phyloP scores from a whole-genome alignment of 2,329 filamentous ascomycete genomes.

The Drechslera avenae region DNA sequence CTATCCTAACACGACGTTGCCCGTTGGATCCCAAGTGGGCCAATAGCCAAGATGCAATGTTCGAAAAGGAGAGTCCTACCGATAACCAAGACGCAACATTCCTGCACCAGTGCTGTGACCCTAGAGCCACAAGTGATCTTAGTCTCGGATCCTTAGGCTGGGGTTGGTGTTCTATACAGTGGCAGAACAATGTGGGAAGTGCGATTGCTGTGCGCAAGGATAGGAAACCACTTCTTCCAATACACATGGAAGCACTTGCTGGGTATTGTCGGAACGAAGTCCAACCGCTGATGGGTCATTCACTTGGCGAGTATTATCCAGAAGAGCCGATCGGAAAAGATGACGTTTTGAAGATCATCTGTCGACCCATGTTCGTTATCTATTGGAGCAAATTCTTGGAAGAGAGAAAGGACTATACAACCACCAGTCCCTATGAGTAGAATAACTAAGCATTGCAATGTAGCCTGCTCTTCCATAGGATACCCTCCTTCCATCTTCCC shows the following conservation, averaged over 20 bases:
- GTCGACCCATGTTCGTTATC: not conserved
- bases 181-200: not conserved
- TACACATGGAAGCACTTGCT: not conserved
- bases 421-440: not conserved
- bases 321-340: not conserved
- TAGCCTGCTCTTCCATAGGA: not conserved
- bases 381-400: not conserved
- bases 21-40: not conserved
- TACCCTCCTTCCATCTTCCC: not conserved
- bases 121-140: not conserved
- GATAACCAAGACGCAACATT: not conserved
- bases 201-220: not conserved
- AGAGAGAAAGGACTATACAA: not conserved
- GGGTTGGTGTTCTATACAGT: not conserved
- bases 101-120: not conserved
- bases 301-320: not conserved
- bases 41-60: not conserved
- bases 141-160: not conserved
- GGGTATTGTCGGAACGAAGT: not conserved
- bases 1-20: not conserved
- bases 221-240: not conserved
- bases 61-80: not conserved
- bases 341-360: not conserved
- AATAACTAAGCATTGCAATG: not conserved
- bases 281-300: not conserved